Conservation (phyloP, 106 monocot species). For the Acorus calamus region DNA sequence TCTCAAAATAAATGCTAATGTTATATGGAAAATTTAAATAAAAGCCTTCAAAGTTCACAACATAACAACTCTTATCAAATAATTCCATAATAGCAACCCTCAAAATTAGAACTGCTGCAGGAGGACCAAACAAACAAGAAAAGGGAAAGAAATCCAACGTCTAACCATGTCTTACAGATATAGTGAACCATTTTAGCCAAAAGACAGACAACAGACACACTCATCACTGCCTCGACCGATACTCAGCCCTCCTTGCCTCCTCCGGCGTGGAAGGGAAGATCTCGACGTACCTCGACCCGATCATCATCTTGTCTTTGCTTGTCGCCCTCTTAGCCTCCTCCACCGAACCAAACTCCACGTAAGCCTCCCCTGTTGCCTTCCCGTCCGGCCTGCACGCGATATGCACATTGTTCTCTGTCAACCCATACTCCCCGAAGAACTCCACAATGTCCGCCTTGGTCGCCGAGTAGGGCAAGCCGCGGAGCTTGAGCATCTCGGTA, state of each 20-base stretch:
- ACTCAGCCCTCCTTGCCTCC: slow-evolving; percentile 52
- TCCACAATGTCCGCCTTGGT: slow-evolving; percentile 52
- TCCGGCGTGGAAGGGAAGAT: slow-evolving; percentile 75
- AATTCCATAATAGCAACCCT: no score
- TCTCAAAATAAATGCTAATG: no score
- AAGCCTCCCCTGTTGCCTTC: slow-evolving; percentile 85
- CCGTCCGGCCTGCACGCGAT: slow-evolving; percentile 59
- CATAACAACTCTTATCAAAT: no score
- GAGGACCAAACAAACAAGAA: no score
- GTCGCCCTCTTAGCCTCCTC: slow-evolving; percentile 72
- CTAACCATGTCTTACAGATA: no score
- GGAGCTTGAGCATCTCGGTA: slow-evolving; percentile 78
- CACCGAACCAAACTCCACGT: slow-evolving; percentile 48
- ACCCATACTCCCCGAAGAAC: slow-evolving; percentile 60
- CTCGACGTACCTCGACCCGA: slow-evolving; percentile 89
- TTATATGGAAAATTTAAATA: no score
- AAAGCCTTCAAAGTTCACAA: no score
- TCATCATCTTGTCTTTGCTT: slow-evolving; percentile 83
- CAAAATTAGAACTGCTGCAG: no score
- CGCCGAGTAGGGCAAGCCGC: slow-evolving; percentile 82
- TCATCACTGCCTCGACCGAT: slow-evolving; percentile 40
- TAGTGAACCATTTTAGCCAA: no score
- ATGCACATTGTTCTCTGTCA: slow-evolving; percentile 52
- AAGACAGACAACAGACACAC: no score
- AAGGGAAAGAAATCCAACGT: no score